Evolutionary conservation across 345 rosid genomes (phyloP).

Genomic region (Nasturtium officinale): DNA sequence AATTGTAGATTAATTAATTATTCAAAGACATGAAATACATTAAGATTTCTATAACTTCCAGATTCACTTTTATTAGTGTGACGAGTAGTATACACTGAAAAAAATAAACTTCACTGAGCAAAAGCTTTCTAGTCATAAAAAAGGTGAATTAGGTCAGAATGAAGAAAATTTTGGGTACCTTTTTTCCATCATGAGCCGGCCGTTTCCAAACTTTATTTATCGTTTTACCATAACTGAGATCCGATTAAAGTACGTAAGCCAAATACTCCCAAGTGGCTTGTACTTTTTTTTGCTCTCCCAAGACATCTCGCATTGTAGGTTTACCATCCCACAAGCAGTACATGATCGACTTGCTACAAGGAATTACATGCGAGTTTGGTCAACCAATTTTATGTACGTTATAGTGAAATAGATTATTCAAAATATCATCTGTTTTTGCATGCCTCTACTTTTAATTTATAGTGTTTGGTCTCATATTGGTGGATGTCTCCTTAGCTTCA

Average conservation of each 20-base stretch:
- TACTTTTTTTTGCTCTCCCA: neutral
- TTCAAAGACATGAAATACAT: too few species aligned
- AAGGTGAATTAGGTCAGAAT: too few species aligned
- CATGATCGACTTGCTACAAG: neutral
- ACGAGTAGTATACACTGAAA: too few species aligned
- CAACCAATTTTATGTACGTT: neutral
- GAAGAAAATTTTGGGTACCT: too few species aligned
- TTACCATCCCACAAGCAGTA: neutral
- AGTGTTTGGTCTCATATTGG: too few species aligned
- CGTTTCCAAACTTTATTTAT: neutral
- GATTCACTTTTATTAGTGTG: too few species aligned
- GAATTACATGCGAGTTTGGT: neutral
- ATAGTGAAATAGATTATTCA: neutral
- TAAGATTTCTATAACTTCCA: too few species aligned
- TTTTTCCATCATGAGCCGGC: neutral
- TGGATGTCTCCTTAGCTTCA: too few species aligned
- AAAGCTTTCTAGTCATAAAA: neutral
- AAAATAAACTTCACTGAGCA: neutral
- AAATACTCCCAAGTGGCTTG: neutral
- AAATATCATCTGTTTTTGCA: neutral
- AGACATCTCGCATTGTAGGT: neutral
- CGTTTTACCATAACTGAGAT: neutral
- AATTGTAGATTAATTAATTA: neutral
- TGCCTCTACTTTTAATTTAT: too few species aligned
- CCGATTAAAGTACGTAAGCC: neutral